These are phyloP conservation scores for Magnusiomyces ingens DNA, from an alignment of 1,139 yeast species.

Conservation along the genomic window DNA sequence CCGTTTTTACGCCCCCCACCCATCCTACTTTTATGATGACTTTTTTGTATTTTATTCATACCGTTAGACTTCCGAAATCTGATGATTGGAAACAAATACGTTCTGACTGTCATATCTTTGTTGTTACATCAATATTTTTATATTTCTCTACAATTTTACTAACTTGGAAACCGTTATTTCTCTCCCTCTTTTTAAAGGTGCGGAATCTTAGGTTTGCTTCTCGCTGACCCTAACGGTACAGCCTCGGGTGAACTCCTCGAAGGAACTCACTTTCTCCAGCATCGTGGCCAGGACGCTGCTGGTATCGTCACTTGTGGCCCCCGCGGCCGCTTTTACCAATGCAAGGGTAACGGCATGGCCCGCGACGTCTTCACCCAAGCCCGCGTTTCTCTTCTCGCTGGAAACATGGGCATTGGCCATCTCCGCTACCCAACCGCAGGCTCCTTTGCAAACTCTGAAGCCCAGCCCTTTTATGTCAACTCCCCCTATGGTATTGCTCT, in stretches of 20 bases:
- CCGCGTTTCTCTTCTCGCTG: slow-evolving; percentile 72
- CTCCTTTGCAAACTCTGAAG: slow-evolving; percentile 93
- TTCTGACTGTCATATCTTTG: slow-evolving; percentile 23
- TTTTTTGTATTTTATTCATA: slow-evolving; percentile 27
- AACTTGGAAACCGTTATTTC: background rate
- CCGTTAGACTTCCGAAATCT: slow-evolving; percentile 49
- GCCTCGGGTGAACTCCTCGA: slow-evolving; percentile 90
- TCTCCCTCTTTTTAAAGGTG: slow-evolving; percentile 44
- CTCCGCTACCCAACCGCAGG: slow-evolving; percentile 98
- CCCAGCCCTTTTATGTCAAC: slow-evolving; percentile 97
- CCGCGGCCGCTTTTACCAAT: slow-evolving; percentile 89
- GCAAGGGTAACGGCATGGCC: slow-evolving; percentile 99
- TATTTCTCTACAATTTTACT: background rate
- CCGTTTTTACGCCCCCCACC: no score
- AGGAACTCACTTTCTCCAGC: slow-evolving; percentile 90
- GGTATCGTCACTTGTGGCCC: slow-evolving; percentile 96
- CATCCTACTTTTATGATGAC: slow-evolving; percentile 10
- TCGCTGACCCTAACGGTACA: slow-evolving; percentile 63
- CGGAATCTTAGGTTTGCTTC: slow-evolving; percentile 85
- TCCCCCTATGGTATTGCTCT: slow-evolving; percentile 90
- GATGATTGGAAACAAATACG: slow-evolving; percentile 36
- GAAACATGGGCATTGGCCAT: slow-evolving; percentile 94
- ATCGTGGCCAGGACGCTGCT: slow-evolving; percentile 99
- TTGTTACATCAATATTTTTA: background rate
- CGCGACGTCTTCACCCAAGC: slow-evolving; percentile 88